Percentiles rank a stretch among this genome's conserved stretches.
phyloP scores from a whole-genome alignment of 2,329 filamentous ascomycete genomes.

The Ramularia endophylla region DNA sequence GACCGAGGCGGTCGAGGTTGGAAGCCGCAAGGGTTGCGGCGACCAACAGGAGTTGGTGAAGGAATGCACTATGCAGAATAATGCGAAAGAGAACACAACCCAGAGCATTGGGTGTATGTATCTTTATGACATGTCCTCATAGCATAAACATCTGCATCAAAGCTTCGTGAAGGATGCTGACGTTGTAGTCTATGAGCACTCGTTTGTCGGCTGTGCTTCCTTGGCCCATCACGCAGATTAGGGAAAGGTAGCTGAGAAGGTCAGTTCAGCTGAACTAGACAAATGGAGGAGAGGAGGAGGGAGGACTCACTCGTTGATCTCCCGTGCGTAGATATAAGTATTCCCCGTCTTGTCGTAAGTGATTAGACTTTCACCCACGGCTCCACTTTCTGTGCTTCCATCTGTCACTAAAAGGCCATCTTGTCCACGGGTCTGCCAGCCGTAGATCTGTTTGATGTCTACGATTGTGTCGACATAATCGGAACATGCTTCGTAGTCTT shows the following conservation, averaged over 20 bases:
- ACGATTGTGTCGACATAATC: conserved; percentile 99
- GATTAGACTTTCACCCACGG: conserved; percentile 53
- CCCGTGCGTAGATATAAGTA: conserved; percentile 57
- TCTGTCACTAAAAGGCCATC: conserved; percentile 4
- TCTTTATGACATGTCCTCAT: no score
- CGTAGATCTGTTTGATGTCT: conserved; percentile 93
- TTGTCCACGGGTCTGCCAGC: conserved; percentile 47
- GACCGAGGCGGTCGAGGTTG: no score
- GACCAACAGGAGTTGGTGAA: no score
- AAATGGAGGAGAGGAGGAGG: no score
- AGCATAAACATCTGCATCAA: conserved; percentile 65
- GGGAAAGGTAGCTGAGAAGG: conserved; percentile 58
- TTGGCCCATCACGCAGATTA: conserved; percentile 83
- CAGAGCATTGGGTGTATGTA: no score
- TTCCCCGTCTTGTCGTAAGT: conserved; percentile 54
- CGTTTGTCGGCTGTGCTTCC: conserved; percentile 76
- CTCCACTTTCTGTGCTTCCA: conserved; percentile 5
- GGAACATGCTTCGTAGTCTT: conserved; percentile 95
- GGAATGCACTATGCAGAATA: no score
- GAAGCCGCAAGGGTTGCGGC: no score
- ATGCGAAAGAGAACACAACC: no score
- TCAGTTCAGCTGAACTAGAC: no score
- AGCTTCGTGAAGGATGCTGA: conserved; percentile 73
- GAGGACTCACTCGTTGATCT: conserved; percentile 59
- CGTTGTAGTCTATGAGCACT: conserved; percentile 80